These are phyloP conservation scores for Lactarius akahatsu DNA, from an alignment of 768 basidiomycete genomes.

Conservation along the genomic window DNA sequence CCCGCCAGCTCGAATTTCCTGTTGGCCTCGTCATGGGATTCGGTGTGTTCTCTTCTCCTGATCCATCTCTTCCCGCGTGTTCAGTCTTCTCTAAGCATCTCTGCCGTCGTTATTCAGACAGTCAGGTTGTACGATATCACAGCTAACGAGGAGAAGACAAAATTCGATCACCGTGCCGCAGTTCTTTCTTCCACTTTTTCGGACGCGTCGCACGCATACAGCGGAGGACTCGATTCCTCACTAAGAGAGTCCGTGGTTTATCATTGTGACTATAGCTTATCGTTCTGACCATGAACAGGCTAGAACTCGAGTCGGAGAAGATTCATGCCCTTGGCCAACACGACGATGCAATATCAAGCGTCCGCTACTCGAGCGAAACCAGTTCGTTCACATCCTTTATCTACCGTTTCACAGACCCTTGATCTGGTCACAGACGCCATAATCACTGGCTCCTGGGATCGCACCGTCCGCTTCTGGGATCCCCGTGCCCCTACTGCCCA, in stretches of 20 bases:
- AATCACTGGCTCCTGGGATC: constrained; percentile 91
- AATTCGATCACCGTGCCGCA: constrained; percentile 86
- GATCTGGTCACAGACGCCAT: constrained; percentile 51
- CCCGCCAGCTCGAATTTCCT: constrained; percentile 76
- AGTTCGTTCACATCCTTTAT: constrained; percentile 46
- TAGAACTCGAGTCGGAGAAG: constrained; percentile 74
- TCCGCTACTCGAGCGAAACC: constrained; percentile 64
- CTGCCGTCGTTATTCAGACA: constrained; percentile 48
- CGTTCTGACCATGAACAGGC: constrained; percentile 44
- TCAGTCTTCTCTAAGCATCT: constrained; percentile 30
- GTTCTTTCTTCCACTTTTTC: constrained; percentile 81
- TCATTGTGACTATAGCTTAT: not conserved
- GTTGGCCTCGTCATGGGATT: constrained; percentile 90
- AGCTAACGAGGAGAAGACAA: constrained; percentile 66
- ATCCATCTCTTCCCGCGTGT: constrained; percentile 37
- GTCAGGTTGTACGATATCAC: constrained; percentile 55
- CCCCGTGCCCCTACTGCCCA: constrained; percentile 58
- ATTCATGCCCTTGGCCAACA: constrained; percentile 78
- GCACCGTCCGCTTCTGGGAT: constrained; percentile 86
- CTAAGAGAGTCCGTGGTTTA: constrained; percentile 69
- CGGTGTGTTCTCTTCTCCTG: constrained; percentile 42
- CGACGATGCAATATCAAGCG: constrained; percentile 72
- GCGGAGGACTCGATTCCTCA: constrained; percentile 83
- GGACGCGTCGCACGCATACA: constrained; percentile 67
- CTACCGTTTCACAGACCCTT: not conserved